Percentiles rank a stretch among this genome's conserved stretches.
phyloP scores from a whole-genome alignment of 805 yeast species.

The Osmozyma mogii region DNA sequence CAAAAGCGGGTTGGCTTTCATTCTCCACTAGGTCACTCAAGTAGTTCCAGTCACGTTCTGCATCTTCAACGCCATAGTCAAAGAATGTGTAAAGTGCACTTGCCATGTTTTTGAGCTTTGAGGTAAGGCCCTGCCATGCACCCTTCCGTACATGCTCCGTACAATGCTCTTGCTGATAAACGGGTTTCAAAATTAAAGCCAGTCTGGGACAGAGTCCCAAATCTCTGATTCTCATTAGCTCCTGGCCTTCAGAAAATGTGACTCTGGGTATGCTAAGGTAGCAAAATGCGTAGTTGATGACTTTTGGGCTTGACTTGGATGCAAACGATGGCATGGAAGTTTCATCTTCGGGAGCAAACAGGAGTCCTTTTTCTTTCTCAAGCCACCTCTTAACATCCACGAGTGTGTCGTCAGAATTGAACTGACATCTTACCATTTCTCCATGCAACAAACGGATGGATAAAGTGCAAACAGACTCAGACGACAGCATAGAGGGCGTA shows the following conservation, averaged over 20 bases:
- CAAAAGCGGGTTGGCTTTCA: constrained; percentile 4
- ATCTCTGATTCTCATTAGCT: constrained; percentile 36
- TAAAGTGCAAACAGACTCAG: no score
- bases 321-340: background rate
- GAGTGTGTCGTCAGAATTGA: constrained; percentile 6
- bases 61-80: constrained; percentile 32
- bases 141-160: background rate
- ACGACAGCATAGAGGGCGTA: no score
- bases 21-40: constrained; percentile 3
- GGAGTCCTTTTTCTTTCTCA: constrained; percentile 7
- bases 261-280: constrained; percentile 40
- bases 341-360: constrained; percentile 9
- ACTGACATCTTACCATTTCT: constrained; percentile 5
- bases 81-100: constrained; percentile 33
- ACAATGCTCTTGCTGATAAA: constrained; percentile 10
- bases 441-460: constrained; percentile 11
- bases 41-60: constrained; percentile 7
- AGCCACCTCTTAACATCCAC: constrained; percentile 13
- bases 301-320: constrained; percentile 39
- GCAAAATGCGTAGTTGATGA: constrained; percentile 36
- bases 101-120: no score
- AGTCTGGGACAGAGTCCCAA: constrained; percentile 66
- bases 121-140: background rate
- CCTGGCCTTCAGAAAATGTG: constrained; percentile 46
- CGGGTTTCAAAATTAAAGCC: constrained; percentile 65